phyloP scores from a whole-genome alignment of 2,329 filamentous ascomycete genomes.

The Fusarium foetens region DNA sequence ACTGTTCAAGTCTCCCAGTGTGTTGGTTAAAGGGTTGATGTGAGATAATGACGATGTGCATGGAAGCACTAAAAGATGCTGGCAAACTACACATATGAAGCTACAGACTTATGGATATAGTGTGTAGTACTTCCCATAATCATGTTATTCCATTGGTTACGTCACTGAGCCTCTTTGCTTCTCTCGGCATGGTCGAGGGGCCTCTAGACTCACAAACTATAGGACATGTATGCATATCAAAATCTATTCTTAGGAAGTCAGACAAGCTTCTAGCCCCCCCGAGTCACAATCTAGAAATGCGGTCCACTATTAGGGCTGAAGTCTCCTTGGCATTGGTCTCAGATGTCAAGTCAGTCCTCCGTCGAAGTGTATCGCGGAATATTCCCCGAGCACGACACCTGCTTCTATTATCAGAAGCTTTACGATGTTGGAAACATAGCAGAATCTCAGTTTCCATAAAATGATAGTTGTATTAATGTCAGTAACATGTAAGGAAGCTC shows the following conservation, averaged over 20 bases:
- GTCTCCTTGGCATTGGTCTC: not conserved
- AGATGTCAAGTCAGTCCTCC: fast-evolving
- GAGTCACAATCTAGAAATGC: fast-evolving
- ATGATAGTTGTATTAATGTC: too few relatives aligned
- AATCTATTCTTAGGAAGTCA: not conserved
- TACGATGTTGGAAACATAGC: too few relatives aligned
- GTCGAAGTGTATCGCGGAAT: fast-evolving
- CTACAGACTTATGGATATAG: fast-evolving
- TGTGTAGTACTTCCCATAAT: fast-evolving
- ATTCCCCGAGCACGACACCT: not conserved
- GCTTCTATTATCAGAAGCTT: fast-evolving
- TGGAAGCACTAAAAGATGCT: fast-evolving
- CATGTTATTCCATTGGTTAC: not conserved
- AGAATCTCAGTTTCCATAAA: too few relatives aligned
- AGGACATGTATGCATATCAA: not conserved
- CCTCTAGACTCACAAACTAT: not conserved
- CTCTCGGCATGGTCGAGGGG: not conserved
- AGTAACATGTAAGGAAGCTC: too few relatives aligned
- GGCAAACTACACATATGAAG: fast-evolving
- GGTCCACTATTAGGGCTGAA: not conserved
- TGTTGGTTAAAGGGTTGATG: fast-evolving
- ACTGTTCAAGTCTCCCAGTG: fast-evolving
- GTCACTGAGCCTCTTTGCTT: not conserved
- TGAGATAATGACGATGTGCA: fast-evolving
- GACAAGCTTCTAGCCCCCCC: not conserved